Conservation (phyloP, 2,329 filamentous ascomycete genomes). For the Lachnellula hyalina region DNA sequence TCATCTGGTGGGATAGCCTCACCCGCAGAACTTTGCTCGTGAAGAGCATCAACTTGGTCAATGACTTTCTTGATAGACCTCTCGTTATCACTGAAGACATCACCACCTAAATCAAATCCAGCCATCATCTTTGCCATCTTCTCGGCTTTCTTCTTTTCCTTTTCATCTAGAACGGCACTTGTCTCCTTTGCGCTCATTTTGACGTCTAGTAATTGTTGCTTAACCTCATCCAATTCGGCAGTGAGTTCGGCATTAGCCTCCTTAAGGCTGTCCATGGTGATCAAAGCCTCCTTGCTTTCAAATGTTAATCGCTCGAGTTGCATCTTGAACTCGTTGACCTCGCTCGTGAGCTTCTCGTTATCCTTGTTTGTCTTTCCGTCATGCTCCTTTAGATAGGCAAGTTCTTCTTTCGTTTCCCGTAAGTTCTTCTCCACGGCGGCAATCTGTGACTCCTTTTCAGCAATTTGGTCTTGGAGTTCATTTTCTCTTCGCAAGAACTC, state of each 20-base stretch:
- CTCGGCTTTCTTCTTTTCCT: constrained; percentile 97
- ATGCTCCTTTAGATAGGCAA: constrained; percentile 79
- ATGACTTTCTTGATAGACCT: constrained; percentile 78
- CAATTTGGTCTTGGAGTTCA: constrained; percentile 91
- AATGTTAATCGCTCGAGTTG: constrained; percentile 92
- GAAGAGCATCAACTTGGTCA: constrained; percentile 71
- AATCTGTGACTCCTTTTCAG: constrained; percentile 83
- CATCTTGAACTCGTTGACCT: constrained; percentile 93
- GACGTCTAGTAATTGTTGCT: constrained; percentile 91
- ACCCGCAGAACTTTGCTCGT: constrained; percentile 70
- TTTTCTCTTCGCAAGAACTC: constrained; percentile 95
- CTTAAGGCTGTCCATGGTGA: constrained; percentile 96
- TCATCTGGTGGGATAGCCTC: constrained; percentile 79
- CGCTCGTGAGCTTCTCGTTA: constrained; percentile 78
- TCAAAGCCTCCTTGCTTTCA: constrained; percentile 92
- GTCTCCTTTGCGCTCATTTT: constrained; percentile 97
- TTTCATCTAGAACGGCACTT: constrained; percentile 84
- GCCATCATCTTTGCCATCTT: constrained; percentile 99
- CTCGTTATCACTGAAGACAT: constrained; percentile 92
- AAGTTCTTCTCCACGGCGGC: constrained; percentile 74
- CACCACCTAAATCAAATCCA: constrained; percentile 87
- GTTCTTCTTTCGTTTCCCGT: constrained; percentile 79
- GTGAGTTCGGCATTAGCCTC: constrained; percentile 94
- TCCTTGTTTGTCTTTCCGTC: constrained; percentile 78
- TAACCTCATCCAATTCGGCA: constrained; percentile 85